These are phyloP conservation scores for Cucurbita argyrosperma DNA, from an alignment of 306 rosid species.

Conservation along the genomic window DNA sequence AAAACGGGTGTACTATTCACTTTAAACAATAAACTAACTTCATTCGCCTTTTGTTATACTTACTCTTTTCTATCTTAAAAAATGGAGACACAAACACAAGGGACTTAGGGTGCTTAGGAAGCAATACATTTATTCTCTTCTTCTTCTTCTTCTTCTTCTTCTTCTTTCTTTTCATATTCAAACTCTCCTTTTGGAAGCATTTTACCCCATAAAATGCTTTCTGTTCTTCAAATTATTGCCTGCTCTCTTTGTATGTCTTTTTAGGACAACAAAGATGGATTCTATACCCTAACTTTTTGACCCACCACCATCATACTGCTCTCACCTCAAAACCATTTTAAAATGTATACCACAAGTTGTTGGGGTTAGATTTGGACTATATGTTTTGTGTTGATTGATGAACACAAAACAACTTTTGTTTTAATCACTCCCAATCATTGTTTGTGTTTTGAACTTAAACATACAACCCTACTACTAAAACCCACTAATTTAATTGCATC, in stretches of 20 bases:
- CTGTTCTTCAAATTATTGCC: constrained; percentile 60
- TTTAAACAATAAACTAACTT: not conserved
- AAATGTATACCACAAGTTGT: not conserved
- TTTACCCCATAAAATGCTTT: constrained; percentile 33
- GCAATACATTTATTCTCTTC: constrained; percentile 40
- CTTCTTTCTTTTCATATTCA: constrained; percentile 33
- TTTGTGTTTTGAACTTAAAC: no score
- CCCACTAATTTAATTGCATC: not conserved
- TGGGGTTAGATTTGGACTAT: not conserved
- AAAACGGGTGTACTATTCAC: not conserved
- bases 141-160: not conserved
- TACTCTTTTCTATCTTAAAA: constrained; percentile 25
- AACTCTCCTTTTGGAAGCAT: constrained; percentile 72
- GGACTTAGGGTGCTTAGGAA: constrained; percentile 38
- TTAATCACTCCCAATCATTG: not conserved
- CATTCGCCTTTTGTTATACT: constrained; percentile 10
- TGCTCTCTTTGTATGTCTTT: constrained; percentile 79
- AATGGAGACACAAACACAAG: constrained; percentile 18
- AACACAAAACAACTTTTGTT: no score
- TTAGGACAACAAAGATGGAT: constrained; percentile 84
- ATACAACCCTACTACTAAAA: no score
- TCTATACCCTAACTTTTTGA: constrained; percentile 59
- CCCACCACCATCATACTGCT: constrained; percentile 22
- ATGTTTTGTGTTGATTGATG: not conserved
- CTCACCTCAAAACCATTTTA: constrained; percentile 1